phyloP scores from a whole-genome alignment of 768 basidiomycete species.

The Baorangia bicolor region DNA sequence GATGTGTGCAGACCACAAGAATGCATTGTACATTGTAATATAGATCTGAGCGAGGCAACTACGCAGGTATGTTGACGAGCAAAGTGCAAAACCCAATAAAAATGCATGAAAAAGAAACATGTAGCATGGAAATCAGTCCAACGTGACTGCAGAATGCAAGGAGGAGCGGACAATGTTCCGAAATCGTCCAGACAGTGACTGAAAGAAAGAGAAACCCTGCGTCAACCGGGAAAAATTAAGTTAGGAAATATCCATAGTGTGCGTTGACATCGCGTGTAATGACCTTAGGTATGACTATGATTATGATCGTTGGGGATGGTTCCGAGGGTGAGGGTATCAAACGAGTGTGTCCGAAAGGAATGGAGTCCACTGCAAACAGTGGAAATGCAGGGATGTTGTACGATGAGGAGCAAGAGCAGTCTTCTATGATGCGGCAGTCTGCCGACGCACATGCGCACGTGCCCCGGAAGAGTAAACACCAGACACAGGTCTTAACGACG shows the following conservation, averaged over 20 bases:
- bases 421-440: constrained; percentile 22
- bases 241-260: constrained; percentile 25
- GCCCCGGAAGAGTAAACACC: constrained; percentile 10
- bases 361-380: constrained; percentile 11
- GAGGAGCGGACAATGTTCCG: constrained; percentile 6
- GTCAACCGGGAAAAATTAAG: constrained; percentile 14
- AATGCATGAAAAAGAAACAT: constrained; percentile 12
- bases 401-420: neutral
- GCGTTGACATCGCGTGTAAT: constrained; percentile 10
- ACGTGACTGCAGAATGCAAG: constrained; percentile 14
- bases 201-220: constrained; percentile 2
- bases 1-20: constrained; percentile 6
- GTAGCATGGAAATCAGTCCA: constrained; percentile 17
- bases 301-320: constrained; percentile 11
- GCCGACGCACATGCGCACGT: constrained; percentile 16
- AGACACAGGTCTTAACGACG: constrained; percentile 19
- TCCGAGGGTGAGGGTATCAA: constrained; percentile 29
- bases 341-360: constrained; percentile 24
- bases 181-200: constrained; percentile 19
- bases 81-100: constrained; percentile 6
- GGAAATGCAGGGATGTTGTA: constrained; percentile 8
- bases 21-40: constrained; percentile 29
- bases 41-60: constrained; percentile 18
- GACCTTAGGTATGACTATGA: constrained; percentile 17
- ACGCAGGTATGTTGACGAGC: constrained; percentile 11